Evolutionary conservation across 2,329 filamentous ascomycete species (phyloP).

Genomic region (Cladosporium velox): DNA sequence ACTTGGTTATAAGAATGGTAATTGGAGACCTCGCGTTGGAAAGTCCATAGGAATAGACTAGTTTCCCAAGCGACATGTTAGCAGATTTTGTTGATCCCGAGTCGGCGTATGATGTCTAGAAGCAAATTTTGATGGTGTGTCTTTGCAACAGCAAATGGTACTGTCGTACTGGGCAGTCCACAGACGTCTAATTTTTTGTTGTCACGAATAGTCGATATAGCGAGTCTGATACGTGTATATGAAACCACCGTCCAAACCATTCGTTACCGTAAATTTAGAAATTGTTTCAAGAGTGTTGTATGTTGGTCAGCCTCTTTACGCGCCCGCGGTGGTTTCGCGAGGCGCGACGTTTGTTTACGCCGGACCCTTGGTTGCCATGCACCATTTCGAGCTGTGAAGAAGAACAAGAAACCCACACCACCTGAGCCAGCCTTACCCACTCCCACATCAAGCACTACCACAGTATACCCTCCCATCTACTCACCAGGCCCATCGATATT

Average conservation of each 20-base stretch:
- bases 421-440: not conserved
- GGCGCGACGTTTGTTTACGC: conserved; percentile 17
- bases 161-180: not conserved
- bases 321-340: not conserved
- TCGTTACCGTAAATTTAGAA: not conserved
- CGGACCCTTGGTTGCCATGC: conserved; percentile 13
- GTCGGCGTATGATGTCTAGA: not conserved
- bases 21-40: not conserved
- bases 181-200: not conserved
- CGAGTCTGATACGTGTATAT: not conserved
- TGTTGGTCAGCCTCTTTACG: not conserved
- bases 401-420: not conserved
- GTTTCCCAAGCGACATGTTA: not conserved
- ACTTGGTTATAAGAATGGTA: conserved; percentile 1
- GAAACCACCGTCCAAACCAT: not conserved
- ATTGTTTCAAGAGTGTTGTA: not conserved
- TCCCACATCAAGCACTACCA: not conserved
- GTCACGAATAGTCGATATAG: not conserved
- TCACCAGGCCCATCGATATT: conserved; percentile 3
- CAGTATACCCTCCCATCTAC: not conserved
- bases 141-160: not conserved
- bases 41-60: not conserved
- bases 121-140: not conserved
- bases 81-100: not conserved
- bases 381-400: conserved; percentile 1